Evolutionary conservation across 2,329 filamentous ascomycete species (phyloP).

Genomic region (Hypomyces perniciosus): DNA sequence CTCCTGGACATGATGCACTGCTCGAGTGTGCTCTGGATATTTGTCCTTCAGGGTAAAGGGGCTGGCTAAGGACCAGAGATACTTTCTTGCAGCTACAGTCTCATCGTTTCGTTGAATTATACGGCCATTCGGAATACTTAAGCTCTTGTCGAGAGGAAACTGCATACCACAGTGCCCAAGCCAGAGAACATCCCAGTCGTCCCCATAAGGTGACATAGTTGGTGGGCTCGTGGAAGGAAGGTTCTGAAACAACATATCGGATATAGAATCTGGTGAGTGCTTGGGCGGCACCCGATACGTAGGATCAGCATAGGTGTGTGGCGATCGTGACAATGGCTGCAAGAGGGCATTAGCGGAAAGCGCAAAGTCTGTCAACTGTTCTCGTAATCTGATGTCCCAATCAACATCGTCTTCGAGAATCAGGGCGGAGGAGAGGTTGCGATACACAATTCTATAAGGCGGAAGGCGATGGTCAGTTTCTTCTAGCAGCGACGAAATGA

Average conservation of each 20-base stretch:
- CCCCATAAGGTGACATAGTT: conserved; percentile 37
- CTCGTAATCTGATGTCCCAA: conserved; percentile 35
- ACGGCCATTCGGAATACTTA: not conserved
- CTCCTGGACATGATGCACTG: conserved; percentile 36
- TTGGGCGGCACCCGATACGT: no score
- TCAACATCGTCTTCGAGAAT: conserved; percentile 41
- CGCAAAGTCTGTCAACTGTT: conserved; percentile 15
- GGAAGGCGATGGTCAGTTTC: not conserved
- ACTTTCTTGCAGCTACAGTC: not conserved
- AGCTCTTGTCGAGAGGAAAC: conserved; percentile 22
- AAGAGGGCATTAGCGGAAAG: not conserved
- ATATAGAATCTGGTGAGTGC: not conserved
- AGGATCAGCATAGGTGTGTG: no score
- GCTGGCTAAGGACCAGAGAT: not conserved
- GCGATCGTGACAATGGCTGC: no score
- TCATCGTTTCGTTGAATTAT: not conserved
- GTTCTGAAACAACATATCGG: conserved; percentile 2
- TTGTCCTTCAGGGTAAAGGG: not conserved
- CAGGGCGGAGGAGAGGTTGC: conserved; percentile 30
- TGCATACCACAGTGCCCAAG: conserved; percentile 39
- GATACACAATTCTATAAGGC: conserved; percentile 24
- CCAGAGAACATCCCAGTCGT: conserved; percentile 47
- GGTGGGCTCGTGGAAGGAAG: not conserved
- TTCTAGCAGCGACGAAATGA: not conserved
- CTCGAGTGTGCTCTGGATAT: conserved; percentile 35